These are phyloP conservation scores for Leucocoprinus sp. DNA, from an alignment of 768 basidiomycete species.

Conservation along the genomic window DNA sequence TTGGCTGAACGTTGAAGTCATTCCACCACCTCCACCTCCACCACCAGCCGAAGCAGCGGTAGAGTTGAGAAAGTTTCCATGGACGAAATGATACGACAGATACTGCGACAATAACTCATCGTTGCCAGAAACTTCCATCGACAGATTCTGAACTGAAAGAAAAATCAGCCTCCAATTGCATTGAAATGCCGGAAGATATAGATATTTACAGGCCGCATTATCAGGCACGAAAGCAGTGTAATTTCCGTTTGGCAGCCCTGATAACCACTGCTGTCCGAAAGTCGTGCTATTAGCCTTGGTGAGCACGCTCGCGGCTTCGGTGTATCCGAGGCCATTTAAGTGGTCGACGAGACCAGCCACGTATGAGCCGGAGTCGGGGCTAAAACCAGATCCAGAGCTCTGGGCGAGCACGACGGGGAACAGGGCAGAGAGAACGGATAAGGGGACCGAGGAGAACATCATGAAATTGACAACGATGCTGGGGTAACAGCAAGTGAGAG, in stretches of 20 bases:
- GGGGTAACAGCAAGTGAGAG: not conserved
- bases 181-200: not conserved
- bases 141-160: constrained; percentile 24
- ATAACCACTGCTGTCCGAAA: constrained; percentile 35
- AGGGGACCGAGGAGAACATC: constrained; percentile 11
- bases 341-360: constrained; percentile 26
- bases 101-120: constrained; percentile 31
- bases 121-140: constrained; percentile 17
- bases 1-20: constrained; percentile 3
- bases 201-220: constrained; percentile 42
- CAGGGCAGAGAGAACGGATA: constrained; percentile 14
- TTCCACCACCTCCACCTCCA: constrained; percentile 15
- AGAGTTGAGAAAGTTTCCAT: constrained; percentile 37
- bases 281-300: constrained; percentile 34
- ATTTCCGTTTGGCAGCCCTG: constrained; percentile 33
- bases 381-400: constrained; percentile 10
- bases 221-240: constrained; percentile 51
- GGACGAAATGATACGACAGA: constrained; percentile 49
- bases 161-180: constrained; percentile 13
- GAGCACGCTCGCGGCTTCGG: constrained; percentile 31
- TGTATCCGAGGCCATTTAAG: constrained; percentile 32
- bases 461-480: constrained; percentile 2
- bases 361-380: constrained; percentile 14
- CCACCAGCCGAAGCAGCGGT: constrained; percentile 11
- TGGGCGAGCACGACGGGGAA: constrained; percentile 13